Conservation (phyloP, 2,329 filamentous ascomycete species). For the Cadophora sp. region DNA sequence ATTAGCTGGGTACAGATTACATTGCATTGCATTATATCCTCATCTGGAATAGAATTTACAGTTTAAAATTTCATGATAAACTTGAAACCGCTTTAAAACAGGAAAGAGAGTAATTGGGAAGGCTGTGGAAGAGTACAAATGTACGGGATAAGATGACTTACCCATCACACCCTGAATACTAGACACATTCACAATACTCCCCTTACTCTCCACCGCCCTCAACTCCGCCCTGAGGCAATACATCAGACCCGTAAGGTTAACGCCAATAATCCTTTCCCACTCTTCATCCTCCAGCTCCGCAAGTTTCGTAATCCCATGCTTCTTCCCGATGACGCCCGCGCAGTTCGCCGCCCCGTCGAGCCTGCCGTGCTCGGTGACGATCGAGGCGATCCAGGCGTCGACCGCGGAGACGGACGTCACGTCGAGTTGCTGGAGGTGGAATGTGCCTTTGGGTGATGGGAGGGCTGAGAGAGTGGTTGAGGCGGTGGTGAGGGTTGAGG, state of each 20-base stretch:
- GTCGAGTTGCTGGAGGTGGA: slow-evolving; percentile 39
- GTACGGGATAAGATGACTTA: slow-evolving; percentile 28
- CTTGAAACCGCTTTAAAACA: too few species aligned
- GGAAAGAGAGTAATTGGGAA: too few species aligned
- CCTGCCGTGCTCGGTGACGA: slow-evolving; percentile 46
- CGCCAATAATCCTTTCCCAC: slow-evolving; percentile 48
- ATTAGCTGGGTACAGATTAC: too few species aligned
- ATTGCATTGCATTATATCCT: not conserved
- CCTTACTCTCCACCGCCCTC: slow-evolving; percentile 48
- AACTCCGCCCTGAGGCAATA: slow-evolving; percentile 47
- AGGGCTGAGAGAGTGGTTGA: slow-evolving; percentile 44
- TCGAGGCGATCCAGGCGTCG: slow-evolving; percentile 47
- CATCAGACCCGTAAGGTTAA: slow-evolving; percentile 49
- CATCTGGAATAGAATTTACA: not conserved
- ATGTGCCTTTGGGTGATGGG: slow-evolving; percentile 28
- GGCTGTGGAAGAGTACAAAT: too few species aligned
- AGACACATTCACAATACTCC: slow-evolving; percentile 49
- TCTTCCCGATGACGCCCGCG: slow-evolving; percentile 50
- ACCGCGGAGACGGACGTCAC: slow-evolving; percentile 44
- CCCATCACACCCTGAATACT: slow-evolving; percentile 59
- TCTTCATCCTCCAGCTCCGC: slow-evolving; percentile 47
- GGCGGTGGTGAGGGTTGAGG: slow-evolving; percentile 37
- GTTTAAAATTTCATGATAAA: too few species aligned
- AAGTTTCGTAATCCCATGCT: slow-evolving; percentile 42
- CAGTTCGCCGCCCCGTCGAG: slow-evolving; percentile 58